Conservation (phyloP, 2,329 filamentous ascomycete genomes). For the Mariannaea sp. region DNA sequence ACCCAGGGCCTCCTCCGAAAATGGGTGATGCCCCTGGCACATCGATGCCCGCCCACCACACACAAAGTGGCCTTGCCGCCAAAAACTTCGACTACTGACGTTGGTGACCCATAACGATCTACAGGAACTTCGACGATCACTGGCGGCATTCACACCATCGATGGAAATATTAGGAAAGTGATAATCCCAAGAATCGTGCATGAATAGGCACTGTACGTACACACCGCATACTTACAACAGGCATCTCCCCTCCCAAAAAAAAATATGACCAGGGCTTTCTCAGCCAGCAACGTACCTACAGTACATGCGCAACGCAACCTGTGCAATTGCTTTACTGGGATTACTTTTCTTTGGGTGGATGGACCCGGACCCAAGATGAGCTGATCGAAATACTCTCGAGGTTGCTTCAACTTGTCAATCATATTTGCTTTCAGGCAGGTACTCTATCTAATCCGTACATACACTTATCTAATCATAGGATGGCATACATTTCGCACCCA, state of each 20-base stretch:
- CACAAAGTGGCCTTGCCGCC: constrained; percentile 7
- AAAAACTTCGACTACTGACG: constrained; percentile 16
- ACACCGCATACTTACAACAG: not conserved
- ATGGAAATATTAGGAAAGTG: not conserved
- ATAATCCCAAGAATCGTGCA: not conserved
- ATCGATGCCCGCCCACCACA: no score
- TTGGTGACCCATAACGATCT: constrained; percentile 24
- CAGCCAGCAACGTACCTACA: not conserved
- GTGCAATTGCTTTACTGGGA: not conserved
- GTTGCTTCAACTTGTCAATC: not conserved
- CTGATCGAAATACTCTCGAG: not conserved
- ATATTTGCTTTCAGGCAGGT: not conserved
- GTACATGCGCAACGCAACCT: not conserved
- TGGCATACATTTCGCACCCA: no score
- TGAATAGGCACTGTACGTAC: not conserved
- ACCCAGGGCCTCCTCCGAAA: no score
- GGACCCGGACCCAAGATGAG: not conserved
- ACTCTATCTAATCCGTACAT: no score
- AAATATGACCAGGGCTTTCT: no score
- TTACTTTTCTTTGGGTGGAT: not conserved
- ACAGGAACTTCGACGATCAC: constrained; percentile 26
- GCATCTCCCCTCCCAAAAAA: no score
- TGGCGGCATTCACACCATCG: no score
- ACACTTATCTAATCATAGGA: no score
- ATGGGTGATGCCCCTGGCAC: no score